Percentiles rank a stretch among this genome's conserved stretches.
phyloP scores from a whole-genome alignment of 176 grass and related monocot genomes.

The Aegilops speltoides region DNA sequence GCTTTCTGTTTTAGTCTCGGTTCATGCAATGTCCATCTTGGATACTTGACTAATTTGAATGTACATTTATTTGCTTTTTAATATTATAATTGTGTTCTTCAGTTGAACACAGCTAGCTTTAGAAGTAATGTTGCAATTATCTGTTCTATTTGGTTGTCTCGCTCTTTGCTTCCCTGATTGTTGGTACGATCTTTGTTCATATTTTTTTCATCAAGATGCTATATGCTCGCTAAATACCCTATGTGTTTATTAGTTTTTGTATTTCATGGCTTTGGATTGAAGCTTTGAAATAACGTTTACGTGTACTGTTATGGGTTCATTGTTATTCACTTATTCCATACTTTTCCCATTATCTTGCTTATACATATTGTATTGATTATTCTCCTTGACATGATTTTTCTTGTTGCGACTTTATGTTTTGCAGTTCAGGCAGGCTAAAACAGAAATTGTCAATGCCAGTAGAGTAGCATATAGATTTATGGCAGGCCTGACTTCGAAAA shows the following conservation, averaged over 20 bases:
- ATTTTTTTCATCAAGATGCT: conserved; percentile 5
- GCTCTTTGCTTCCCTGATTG: background rate
- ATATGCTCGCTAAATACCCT: background rate
- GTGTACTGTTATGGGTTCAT: background rate
- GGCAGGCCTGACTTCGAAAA: conserved; percentile 78
- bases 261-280: background rate
- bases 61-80: background rate
- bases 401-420: conserved; percentile 36
- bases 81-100: background rate
- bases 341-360: background rate
- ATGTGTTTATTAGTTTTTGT: background rate
- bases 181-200: background rate
- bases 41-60: background rate
- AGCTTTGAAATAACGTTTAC: background rate
- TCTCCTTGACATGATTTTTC: background rate
- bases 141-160: background rate
- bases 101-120: background rate
- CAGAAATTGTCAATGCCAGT: conserved; percentile 90
- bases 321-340: background rate
- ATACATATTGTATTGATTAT: background rate
- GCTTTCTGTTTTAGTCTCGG: background rate
- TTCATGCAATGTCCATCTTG: background rate
- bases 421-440: conserved; percentile 96
- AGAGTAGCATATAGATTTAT: conserved; percentile 96
- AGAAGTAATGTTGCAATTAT: background rate